Conservation (phyloP, 1,284 basidiomycete species). For the Ceratobasidium papillatum region DNA sequence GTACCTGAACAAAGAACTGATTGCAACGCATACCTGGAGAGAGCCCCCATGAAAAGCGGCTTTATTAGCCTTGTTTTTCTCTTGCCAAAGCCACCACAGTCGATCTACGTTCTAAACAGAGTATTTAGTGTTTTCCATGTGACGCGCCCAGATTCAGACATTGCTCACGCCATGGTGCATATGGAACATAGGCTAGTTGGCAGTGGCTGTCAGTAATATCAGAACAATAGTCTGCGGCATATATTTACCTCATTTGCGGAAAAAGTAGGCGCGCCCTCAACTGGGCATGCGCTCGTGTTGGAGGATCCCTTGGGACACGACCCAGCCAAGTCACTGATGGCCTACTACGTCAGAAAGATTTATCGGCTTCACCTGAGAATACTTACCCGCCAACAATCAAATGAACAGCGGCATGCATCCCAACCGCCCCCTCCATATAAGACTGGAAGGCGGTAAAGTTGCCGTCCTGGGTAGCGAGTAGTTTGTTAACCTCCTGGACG, state of each 20-base stretch:
- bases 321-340: constrained; percentile 1
- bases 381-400: constrained; percentile 23
- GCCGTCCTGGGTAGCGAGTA: neutral
- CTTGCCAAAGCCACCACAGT: constrained; percentile 34
- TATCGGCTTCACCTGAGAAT: neutral
- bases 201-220: neutral
- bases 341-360: neutral
- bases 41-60: constrained; percentile 8
- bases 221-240: neutral
- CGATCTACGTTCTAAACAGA: constrained; percentile 18
- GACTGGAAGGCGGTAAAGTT: constrained; percentile 25
- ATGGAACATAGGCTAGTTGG: constrained; percentile 19
- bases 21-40: neutral
- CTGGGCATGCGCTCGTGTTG: constrained; percentile 5
- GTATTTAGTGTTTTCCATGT: too few species aligned
- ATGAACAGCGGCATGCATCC: constrained; percentile 30
- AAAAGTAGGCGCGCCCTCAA: constrained; percentile 18
- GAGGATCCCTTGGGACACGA: constrained; percentile 22
- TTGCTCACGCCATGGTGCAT: constrained; percentile 26
- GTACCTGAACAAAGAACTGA: neutral
- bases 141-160: neutral
- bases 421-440: constrained; percentile 5
- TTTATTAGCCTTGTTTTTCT: constrained; percentile 19
- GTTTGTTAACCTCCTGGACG: neutral
- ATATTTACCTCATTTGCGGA: constrained; percentile 22